phyloP scores from a whole-genome alignment of 2,329 filamentous ascomycete species.

The Aspergillus novoparasiticus region DNA sequence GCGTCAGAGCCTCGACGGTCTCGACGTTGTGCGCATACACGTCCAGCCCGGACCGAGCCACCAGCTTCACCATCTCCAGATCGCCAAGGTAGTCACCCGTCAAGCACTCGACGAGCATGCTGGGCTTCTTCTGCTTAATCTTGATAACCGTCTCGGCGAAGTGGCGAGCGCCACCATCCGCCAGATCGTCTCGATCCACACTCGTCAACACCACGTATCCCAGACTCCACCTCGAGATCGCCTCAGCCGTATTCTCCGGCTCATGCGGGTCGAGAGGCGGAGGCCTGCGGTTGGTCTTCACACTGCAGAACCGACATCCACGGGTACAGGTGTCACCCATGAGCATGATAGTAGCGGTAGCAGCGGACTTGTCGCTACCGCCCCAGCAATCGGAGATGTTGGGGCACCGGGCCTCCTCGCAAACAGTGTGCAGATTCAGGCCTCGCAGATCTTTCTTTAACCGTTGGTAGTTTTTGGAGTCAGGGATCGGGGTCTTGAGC shows the following conservation, averaged over 20 bases:
- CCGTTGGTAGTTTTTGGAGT: slow-evolving; percentile 83
- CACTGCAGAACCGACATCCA: slow-evolving; percentile 94
- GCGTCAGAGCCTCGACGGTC: slow-evolving; percentile 88
- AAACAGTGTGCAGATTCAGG: slow-evolving; percentile 89
- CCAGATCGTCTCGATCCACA: slow-evolving; percentile 90
- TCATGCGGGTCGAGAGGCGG: slow-evolving; percentile 92
- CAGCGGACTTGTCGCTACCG: slow-evolving; percentile 80
- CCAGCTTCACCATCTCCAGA: slow-evolving; percentile 79
- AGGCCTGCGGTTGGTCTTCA: slow-evolving; percentile 79
- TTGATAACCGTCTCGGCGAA: slow-evolving; percentile 92
- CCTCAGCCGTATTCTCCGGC: slow-evolving; percentile 95
- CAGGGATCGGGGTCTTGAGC: slow-evolving; percentile 94
- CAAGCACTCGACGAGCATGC: slow-evolving; percentile 49
- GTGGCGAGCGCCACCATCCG: slow-evolving; percentile 84
- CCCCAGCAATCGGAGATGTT: slow-evolving; percentile 99
- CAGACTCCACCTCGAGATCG: slow-evolving; percentile 86
- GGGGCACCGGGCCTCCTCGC: slow-evolving; percentile 94
- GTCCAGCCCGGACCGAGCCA: slow-evolving; percentile 86
- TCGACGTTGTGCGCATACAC: slow-evolving; percentile 98
- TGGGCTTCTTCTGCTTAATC: slow-evolving; percentile 75
- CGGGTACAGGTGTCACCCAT: slow-evolving; percentile 99
- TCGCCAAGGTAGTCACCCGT: slow-evolving; percentile 85
- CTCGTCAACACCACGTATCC: slow-evolving; percentile 94
- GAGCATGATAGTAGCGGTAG: slow-evolving; percentile 97
- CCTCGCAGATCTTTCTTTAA: slow-evolving; percentile 93